Conservation (phyloP, 352 stramenopile species). For the Pythium coloratum region DNA sequence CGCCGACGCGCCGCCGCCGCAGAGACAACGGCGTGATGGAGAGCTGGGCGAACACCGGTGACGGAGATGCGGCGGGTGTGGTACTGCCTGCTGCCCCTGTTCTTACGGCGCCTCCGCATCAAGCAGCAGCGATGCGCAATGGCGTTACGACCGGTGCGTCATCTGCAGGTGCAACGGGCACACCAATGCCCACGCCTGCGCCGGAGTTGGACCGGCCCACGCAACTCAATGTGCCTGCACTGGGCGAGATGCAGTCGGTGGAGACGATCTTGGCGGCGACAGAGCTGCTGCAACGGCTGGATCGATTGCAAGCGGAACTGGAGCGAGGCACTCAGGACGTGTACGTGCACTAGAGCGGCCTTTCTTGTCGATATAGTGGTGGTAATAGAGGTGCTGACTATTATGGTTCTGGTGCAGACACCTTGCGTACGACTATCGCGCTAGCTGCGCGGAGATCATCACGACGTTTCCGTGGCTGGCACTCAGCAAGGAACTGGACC, state of each 20-base stretch:
- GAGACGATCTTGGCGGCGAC: constrained; percentile 20
- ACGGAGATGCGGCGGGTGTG: neutral
- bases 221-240: neutral
- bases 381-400: neutral
- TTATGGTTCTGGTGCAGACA: constrained; percentile 10
- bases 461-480: constrained; percentile 23
- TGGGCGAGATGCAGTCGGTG: constrained; percentile 18
- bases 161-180: neutral
- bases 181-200: neutral
- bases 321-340: neutral
- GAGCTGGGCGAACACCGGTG: constrained; percentile 14
- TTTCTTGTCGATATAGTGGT: neutral
- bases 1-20: constrained; percentile 25
- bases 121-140: neutral
- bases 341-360: neutral
- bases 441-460: constrained; percentile 21
- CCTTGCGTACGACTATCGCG: constrained; percentile 21
- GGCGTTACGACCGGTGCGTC: neutral
- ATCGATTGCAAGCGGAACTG: constrained; percentile 17
- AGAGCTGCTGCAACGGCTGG: constrained; percentile 20
- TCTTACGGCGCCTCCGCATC: constrained; percentile 7
- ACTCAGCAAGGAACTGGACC: constrained; percentile 36
- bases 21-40: constrained; percentile 16
- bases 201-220: constrained; percentile 2
- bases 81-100: neutral